Evolutionary conservation across 1,284 basidiomycete genomes (phyloP), one percentile per base, ranked within the genome.

Genomic region (Omphalotus olearius): DNA sequence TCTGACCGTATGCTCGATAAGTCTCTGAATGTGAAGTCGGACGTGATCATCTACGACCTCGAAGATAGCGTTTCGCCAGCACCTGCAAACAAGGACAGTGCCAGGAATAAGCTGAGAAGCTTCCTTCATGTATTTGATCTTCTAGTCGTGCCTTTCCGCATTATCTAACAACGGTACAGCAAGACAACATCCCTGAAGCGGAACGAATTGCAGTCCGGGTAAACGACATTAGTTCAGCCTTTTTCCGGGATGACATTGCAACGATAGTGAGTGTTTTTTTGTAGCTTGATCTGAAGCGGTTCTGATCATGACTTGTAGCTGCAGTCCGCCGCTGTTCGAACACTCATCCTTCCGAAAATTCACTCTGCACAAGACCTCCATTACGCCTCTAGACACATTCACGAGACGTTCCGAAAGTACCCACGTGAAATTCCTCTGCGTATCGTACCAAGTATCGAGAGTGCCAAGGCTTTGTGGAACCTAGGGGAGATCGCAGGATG

Each of bases 31-130:
- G 75, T 75, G 9, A 64, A 68, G 1, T 85, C 90, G 1, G 91
- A 93, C 60, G 75, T 85, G 30, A 73, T 93, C 28, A 84, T 91
- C n/a, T 93, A 91, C 62, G 91, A 93, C 69, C 73, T 93, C 16
- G 91, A 93, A 63, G 91, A 93, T 64, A 89, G 87, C 53, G 82
- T 93, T 0, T 74, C 88, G 4, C 85, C 86, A 6, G 73, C 72
- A 13, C 64, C 69, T 1, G 57, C 62, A 6, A 81, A 85, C 61
- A 93, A 93, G 67, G 64, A 65, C 7, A 68, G 72, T 46, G 88
- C 91, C 0, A 73, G 91, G 54, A 62, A 65, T 1, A 72, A 81
- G 17, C 69, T 93, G 2, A 64, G 68, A 14, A 68, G 72, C 6
- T 88, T 92, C 59, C 68, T 92, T 2, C 64, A 72, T 28, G 83